Evolutionary conservation across 768 basidiomycete genomes (phyloP).

Genomic region (Royoungia palumana): DNA sequence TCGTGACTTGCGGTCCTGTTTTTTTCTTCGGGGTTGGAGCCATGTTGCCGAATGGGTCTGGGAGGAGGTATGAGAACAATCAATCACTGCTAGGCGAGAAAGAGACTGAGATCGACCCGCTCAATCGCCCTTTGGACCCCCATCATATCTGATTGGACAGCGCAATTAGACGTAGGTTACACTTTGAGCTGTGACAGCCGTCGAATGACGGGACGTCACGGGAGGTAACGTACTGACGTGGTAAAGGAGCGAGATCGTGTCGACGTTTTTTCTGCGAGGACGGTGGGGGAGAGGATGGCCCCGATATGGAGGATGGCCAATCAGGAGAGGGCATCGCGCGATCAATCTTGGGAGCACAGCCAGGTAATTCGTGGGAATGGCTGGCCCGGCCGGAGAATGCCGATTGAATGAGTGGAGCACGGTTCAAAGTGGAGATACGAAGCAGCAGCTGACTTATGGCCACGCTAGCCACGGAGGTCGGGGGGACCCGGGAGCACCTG

Average conservation of each 20-base stretch:
- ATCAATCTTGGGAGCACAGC: constrained; percentile 27
- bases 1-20: neutral
- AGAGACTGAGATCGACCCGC: constrained; percentile 13
- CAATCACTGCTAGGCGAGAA: constrained; percentile 5
- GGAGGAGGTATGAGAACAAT: constrained; percentile 1
- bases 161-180: constrained; percentile 15
- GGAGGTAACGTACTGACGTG: constrained; percentile 15
- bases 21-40: constrained; percentile 1
- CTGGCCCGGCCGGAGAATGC: constrained; percentile 12
- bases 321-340: constrained; percentile 13
- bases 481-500: constrained; percentile 5
- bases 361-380: constrained; percentile 25
- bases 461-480: constrained; percentile 14
- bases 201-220: constrained; percentile 5
- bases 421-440: constrained; percentile 23
- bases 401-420: constrained; percentile 30
- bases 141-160: neutral
- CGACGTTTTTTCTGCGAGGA: too few species aligned
- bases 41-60: constrained; percentile 23
- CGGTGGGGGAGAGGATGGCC: neutral
- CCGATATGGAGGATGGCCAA: constrained; percentile 10
- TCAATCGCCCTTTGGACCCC: neutral
- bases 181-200: neutral
- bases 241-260: neutral
- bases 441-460: constrained; percentile 7